Base-by-base conservation (phyloP, 495 filamentous ascomycete species). In the Penicillium goetzii region DNA sequence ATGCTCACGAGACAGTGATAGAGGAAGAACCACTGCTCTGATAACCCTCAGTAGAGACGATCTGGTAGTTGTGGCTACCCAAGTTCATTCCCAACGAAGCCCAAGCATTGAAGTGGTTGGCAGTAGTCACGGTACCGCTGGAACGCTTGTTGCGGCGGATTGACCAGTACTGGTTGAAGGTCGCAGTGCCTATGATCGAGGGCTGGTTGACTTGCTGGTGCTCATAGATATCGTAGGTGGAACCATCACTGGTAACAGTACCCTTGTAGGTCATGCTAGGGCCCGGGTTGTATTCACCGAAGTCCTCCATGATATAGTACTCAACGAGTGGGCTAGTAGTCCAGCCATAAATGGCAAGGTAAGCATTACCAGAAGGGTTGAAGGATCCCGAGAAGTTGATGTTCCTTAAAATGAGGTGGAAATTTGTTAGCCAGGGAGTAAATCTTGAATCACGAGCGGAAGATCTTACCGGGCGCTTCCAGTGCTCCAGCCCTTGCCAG, bases 41-140 rank as follows among this genome's bases (percentile, higher is more conserved):
- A 65, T 87, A 87, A 11, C 85, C 85, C 72, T 88, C 85, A 1
- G 81, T 86, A 6, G 82, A 81, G 10, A 89, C 71, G 64, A 88
- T 87, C 78, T 85, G 82, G 73, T 87, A 88, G 72, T 88, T 76
- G 73, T 84, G 82, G 1, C 72, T 71, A 0, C 85, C 85, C 14
- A 88, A 68, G 19, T 71, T 68, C 72, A 90, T 76, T 7, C 78
- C 80, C 8, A 72, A 60, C 26, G 56, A 57, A 3, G 68, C 66
- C 88, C 88, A 91, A 26, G 85, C 86, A 68, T 85, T 77, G 71
- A 91, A 90, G 77, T 90, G 88, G 70, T 84, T 86, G 47, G 71
- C 69, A 10, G 74, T 80, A 12, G 72, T 84, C 9, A 85, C 76
- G 5, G 80, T 85, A 0, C 87, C 87, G 6, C 83, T 76, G 5